Base-by-base conservation (phyloP, 768 basidiomycete genomes). In the Termitomyces sp. region DNA sequence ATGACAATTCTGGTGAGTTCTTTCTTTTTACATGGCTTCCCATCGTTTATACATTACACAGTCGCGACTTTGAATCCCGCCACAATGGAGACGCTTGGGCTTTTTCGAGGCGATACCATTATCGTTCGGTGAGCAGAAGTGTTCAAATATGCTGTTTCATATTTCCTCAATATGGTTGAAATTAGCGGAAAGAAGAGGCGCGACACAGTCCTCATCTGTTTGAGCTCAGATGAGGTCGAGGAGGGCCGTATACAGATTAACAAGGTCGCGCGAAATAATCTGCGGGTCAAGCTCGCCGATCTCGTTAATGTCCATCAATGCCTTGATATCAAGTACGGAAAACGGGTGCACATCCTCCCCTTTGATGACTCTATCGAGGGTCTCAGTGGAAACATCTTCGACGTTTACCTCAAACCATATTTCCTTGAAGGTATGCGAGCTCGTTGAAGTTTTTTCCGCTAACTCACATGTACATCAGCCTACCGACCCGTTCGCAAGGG, bases 281-380 rank as follows among this genome's bases (percentile, higher is more conserved):
- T 98, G 50, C 92, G 96, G 57, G 93, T 98, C 66, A 98, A 98
- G 79, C 87, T 98, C 46, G 96, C 92, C 46, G 97, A 99, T 74
- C 82, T 98, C 57, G 94, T 94, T 71, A 92, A 91, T 62, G 95
- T 99, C 0, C 95, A 98, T 73, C 86, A 93, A 68, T 98, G 95
- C 71, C 84, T 89, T 60, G 96, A 98, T 69, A 98, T 98, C 82
- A 97, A 98, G 76, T 99, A 99, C 73, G 97, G 97, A 64, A 98
- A 99, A 73, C 89, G 96, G 57, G 86, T 99, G 43, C 97, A 98
- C 71, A 84, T 99, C 61, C 80, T 99, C 16, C 97, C 97, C 1
- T 98, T 99, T 70, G 97, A 98, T 68, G 97, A 99, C 78, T 98
- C 97, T 6, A 79, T 98, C 61, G 97, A 99, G 78, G 97, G 96